Evolutionary conservation across 106 monocot species (phyloP).

Genomic region (Allium fistulosum): DNA sequence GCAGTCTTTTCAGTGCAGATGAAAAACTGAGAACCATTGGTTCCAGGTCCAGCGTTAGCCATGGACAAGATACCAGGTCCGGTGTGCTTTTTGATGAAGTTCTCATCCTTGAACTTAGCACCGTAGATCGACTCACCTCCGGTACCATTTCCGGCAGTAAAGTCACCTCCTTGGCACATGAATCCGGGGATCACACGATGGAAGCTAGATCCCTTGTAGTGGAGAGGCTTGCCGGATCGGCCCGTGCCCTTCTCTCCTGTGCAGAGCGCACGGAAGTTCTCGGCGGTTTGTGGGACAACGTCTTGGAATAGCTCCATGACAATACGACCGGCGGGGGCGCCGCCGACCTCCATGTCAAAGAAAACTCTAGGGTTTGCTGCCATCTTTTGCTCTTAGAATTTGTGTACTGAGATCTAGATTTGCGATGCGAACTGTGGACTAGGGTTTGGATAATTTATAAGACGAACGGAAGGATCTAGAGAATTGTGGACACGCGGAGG

Average conservation of each 20-base stretch:
- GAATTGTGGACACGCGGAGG: not conserved
- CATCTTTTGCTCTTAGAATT: not conserved
- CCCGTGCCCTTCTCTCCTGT: conserved; percentile 34
- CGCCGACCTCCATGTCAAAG: conserved; percentile 33
- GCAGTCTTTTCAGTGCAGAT: conserved; percentile 20
- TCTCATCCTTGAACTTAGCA: conserved; percentile 35
- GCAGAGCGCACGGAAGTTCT: conserved; percentile 33
- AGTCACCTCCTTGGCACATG: conserved; percentile 51
- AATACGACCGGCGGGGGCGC: conserved; percentile 26
- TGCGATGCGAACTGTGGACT: not conserved
- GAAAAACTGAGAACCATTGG: conserved; percentile 41
- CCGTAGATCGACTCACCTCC: conserved; percentile 43
- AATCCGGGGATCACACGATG: conserved; percentile 36
- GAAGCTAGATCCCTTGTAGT: conserved; percentile 28
- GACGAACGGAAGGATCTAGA: not conserved
- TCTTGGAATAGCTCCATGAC: conserved; percentile 40
- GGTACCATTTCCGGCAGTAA: conserved; percentile 39
- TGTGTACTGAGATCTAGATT: not conserved
- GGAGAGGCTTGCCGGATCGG: conserved; percentile 33
- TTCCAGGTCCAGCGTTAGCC: conserved; percentile 29
- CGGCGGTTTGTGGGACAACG: conserved; percentile 18
- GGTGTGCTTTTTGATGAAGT: conserved; percentile 28
- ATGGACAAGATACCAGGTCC: conserved; percentile 27
- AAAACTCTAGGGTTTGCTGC: conserved; percentile 18
- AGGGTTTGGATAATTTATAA: not conserved